A percentile compares a stretch with the other conserved stretches of the same genome.
Conservation (phyloP, 345 rosid genomes). For the Syzygium aromaticum region DNA sequence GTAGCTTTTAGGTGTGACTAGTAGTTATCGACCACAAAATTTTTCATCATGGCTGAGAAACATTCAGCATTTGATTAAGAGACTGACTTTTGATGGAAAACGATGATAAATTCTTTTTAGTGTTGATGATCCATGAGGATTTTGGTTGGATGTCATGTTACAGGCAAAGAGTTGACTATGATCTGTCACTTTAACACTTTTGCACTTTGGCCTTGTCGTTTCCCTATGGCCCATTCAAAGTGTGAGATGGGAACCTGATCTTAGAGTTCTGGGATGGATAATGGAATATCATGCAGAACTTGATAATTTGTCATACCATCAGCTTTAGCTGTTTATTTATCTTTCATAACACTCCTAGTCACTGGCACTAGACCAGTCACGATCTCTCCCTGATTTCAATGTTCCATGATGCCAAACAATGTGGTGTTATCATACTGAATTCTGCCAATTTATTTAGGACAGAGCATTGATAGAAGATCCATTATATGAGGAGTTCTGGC, state of each 20-base stretch:
- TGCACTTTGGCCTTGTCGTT: background rate
- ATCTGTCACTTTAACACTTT: background rate
- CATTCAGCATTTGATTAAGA: background rate
- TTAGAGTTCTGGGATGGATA: background rate
- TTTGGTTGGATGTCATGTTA: background rate
- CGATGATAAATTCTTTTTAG: background rate
- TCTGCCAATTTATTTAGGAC: slow-evolving; percentile 28
- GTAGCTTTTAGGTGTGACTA: background rate
- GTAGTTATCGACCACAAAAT: background rate
- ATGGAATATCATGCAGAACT: background rate
- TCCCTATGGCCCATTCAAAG: background rate
- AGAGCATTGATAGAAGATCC: slow-evolving; percentile 64
- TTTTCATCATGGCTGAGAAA: background rate
- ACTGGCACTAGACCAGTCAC: background rate
- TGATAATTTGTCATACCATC: background rate
- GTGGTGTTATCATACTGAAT: background rate
- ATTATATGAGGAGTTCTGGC: slow-evolving; percentile 63
- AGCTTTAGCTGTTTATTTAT: background rate
- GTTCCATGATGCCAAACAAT: background rate
- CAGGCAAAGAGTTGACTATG: background rate
- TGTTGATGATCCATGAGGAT: background rate
- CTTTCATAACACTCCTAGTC: background rate
- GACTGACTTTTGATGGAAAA: background rate
- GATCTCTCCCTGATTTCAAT: background rate
- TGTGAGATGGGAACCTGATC: background rate